A percentile compares a stretch with the other conserved stretches of the same genome.
These are phyloP conservation scores for Emiliania huxleyi DNA, from an alignment of 78 protist species.

Conservation along the genomic window DNA sequence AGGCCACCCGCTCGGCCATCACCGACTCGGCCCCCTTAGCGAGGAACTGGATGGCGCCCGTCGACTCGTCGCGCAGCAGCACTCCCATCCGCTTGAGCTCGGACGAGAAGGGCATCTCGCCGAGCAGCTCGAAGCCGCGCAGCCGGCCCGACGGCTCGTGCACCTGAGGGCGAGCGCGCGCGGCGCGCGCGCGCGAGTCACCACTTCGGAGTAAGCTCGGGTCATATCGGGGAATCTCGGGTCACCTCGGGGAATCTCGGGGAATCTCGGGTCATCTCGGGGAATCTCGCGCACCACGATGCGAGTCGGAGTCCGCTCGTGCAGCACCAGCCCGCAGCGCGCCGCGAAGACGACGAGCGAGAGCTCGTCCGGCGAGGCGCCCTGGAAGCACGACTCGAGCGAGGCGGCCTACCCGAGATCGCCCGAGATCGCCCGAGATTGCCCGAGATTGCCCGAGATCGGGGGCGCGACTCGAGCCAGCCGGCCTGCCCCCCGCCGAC, in stretches of 20 bases:
- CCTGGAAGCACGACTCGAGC: slow-evolving; percentile 62
- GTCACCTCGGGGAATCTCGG: too few species aligned
- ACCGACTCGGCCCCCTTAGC: slow-evolving; percentile 91
- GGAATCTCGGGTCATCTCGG: too few species aligned
- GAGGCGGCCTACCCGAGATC: too few species aligned
- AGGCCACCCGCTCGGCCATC: slow-evolving; percentile 61
- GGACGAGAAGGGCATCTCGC: slow-evolving; percentile 93
- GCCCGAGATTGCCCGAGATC: too few species aligned
- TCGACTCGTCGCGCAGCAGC: slow-evolving; percentile 67
- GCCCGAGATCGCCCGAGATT: too few species aligned
- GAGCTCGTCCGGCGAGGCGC: slow-evolving; percentile 95
- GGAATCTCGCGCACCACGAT: too few species aligned
- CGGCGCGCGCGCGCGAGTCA: too few species aligned
- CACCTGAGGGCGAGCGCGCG: too few species aligned
- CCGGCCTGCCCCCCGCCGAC: too few species aligned
- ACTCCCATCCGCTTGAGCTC: slow-evolving; percentile 96
- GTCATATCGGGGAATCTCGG: too few species aligned
- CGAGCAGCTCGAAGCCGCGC: slow-evolving; percentile 23
- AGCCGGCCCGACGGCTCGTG: slow-evolving; percentile 31
- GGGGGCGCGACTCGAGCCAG: too few species aligned
- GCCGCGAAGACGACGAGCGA: slow-evolving; percentile 93
- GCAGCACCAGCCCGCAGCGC: slow-evolving; percentile 67
- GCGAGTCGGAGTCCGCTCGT: slow-evolving; percentile 56
- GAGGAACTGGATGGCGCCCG: slow-evolving; percentile 67
- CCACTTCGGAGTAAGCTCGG: too few species aligned